Conservation (phyloP, 2,329 filamentous ascomycete species). For the Rosellinia necatrix region DNA sequence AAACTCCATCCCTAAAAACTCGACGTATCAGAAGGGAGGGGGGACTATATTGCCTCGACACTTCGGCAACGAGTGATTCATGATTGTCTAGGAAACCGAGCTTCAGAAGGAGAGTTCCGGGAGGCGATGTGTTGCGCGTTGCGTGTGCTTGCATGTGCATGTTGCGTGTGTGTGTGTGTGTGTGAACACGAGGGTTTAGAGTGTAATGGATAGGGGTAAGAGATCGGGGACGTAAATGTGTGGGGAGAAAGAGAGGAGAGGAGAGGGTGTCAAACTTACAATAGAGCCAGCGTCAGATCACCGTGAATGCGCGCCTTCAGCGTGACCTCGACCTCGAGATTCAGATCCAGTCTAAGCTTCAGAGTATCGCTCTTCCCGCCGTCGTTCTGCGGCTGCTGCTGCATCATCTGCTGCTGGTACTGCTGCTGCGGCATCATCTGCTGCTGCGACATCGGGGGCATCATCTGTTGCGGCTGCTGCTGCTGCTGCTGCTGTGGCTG, state of each 20-base stretch:
- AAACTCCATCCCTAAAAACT: slow-evolving; percentile 25
- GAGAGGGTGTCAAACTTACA: slow-evolving; percentile 44
- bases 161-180: too few species aligned
- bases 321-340: slow-evolving; percentile 82
- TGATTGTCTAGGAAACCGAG: slow-evolving; percentile 27
- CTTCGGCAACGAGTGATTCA: slow-evolving; percentile 23
- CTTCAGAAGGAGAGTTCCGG: slow-evolving; percentile 22
- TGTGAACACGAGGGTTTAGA: too few species aligned
- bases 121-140: too few species aligned
- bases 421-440: slow-evolving; percentile 28
- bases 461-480: slow-evolving; percentile 20
- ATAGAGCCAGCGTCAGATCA: slow-evolving; percentile 75
- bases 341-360: slow-evolving; percentile 75
- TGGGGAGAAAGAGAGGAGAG: background rate
- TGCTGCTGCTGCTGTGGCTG: slow-evolving; percentile 15
- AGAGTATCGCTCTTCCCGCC: slow-evolving; percentile 63
- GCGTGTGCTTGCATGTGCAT: too few species aligned
- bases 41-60: slow-evolving; percentile 10
- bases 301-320: slow-evolving; percentile 85
- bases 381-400: slow-evolving; percentile 28
- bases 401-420: slow-evolving; percentile 19
- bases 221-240: background rate
- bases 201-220: background rate
- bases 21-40: slow-evolving; percentile 24
- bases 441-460: slow-evolving; percentile 24